These are phyloP conservation scores for Ogataea nitratoaversa DNA, from an alignment of 805 yeast species.

Conservation along the genomic window DNA sequence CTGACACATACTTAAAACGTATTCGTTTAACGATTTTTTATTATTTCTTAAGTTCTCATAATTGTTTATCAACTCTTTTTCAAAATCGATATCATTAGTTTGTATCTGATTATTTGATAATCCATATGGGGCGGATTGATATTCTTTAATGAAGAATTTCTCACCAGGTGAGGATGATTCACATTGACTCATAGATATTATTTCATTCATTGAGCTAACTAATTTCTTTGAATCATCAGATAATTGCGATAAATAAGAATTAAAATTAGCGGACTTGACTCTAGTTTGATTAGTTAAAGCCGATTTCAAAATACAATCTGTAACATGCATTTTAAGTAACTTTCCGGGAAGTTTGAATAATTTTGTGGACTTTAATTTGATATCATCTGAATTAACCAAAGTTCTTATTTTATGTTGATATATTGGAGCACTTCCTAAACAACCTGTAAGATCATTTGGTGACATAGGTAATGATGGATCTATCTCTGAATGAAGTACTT, in stretches of 20 bases:
- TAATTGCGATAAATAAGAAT: not conserved
- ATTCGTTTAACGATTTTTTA: no score
- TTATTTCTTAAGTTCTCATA: no score
- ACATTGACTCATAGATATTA: not conserved
- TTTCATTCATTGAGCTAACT: not conserved
- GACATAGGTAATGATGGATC: constrained; percentile 21
- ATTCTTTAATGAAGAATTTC: not conserved
- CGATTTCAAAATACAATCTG: not conserved
- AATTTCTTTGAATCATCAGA: not conserved
- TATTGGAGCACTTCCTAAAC: constrained; percentile 10
- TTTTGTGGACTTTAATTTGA: not conserved
- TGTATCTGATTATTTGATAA: no score
- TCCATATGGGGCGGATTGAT: not conserved
- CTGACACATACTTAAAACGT: constrained; percentile 1
- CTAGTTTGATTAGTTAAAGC: not conserved
- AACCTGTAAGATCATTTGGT: constrained; percentile 16
- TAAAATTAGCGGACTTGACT: not conserved
- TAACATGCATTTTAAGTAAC: not conserved
- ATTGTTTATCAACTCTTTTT: not conserved
- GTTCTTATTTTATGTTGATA: not conserved
- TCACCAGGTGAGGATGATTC: not conserved
- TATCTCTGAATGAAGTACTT: no score
- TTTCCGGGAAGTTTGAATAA: not conserved
- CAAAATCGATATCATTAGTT: no score
- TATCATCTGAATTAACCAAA: not conserved